A percentile compares a stretch with the other conserved stretches of the same genome.
Evolutionary conservation across 805 yeast species (phyloP).

Genomic region (Priceomyces medius): DNA sequence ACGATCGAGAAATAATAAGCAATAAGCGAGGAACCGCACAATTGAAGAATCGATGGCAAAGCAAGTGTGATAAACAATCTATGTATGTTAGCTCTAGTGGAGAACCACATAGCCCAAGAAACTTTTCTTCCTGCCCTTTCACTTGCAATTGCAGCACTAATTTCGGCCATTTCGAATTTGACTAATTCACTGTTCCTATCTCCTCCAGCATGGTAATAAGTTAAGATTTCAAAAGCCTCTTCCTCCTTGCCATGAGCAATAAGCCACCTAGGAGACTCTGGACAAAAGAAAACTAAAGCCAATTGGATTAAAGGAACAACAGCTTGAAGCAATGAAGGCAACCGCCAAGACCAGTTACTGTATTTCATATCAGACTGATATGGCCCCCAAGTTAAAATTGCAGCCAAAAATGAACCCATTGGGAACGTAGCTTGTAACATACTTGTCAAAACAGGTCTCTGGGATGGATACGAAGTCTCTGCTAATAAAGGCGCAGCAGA

Average conservation of each 20-base stretch:
- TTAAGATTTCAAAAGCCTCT: slow-evolving; percentile 23
- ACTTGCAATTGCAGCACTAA: slow-evolving; percentile 3
- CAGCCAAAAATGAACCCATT: slow-evolving; percentile 64
- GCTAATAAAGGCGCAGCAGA: slow-evolving; percentile 51
- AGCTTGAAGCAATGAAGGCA: slow-evolving; percentile 50
- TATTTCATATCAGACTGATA: slow-evolving; percentile 45
- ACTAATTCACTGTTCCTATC: slow-evolving; percentile 6
- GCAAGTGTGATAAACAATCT: slow-evolving; percentile 9
- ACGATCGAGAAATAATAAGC: slow-evolving; percentile 23
- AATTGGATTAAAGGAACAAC: slow-evolving; percentile 47
- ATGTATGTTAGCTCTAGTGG: not conserved
- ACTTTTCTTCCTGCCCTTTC: slow-evolving; percentile 1
- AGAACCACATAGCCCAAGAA: slow-evolving; percentile 2
- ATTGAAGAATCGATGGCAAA: slow-evolving; percentile 39
- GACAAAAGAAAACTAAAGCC: slow-evolving; percentile 38
- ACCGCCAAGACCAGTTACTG: slow-evolving; percentile 60
- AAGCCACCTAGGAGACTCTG: slow-evolving; percentile 51
- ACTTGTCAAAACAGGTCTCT: slow-evolving; percentile 3
- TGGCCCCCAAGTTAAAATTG: slow-evolving; percentile 60
- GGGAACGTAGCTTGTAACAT: slow-evolving; percentile 50
- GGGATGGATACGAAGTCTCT: slow-evolving; percentile 47
- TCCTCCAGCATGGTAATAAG: slow-evolving; percentile 32
- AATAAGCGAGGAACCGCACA: slow-evolving; percentile 48
- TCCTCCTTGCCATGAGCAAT: slow-evolving; percentile 29
- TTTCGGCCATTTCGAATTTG: slow-evolving; percentile 21